Conservation (phyloP, 1,284 basidiomycete species). For the Fomitopsis betulina region DNA sequence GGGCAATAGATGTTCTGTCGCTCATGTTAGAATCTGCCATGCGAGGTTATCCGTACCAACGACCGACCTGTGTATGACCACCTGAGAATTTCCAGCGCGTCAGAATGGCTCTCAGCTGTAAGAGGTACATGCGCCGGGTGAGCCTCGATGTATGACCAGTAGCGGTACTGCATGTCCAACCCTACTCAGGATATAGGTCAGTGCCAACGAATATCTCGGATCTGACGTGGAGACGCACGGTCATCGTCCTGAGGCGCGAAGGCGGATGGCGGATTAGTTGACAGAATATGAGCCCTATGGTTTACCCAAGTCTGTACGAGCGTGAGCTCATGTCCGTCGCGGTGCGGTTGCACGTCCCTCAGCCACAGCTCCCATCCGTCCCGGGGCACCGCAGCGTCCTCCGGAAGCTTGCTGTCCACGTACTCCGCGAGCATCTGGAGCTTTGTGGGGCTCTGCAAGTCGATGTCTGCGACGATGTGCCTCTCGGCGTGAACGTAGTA, state of each 20-base stretch:
- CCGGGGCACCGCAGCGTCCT: slow-evolving; percentile 26
- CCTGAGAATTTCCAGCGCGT: slow-evolving; percentile 66
- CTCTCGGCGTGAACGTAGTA: slow-evolving; percentile 63
- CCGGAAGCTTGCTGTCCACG: slow-evolving; percentile 34
- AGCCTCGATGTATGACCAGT: slow-evolving; percentile 71
- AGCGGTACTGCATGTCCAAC: slow-evolving; percentile 67
- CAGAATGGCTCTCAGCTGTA: slow-evolving; percentile 45
- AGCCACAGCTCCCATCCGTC: slow-evolving; percentile 55
- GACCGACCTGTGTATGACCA: slow-evolving; percentile 68
- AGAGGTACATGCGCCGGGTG: slow-evolving; percentile 65
- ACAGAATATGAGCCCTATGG: slow-evolving; percentile 51
- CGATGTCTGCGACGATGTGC: slow-evolving; percentile 59
- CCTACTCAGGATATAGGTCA: slow-evolving; percentile 30
- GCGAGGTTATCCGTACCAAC: not conserved
- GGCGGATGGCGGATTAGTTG: slow-evolving; percentile 37
- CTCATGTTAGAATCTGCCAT: slow-evolving; percentile 3
- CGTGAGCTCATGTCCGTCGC: slow-evolving; percentile 27
- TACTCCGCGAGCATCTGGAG: slow-evolving; percentile 48
- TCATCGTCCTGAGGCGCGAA: slow-evolving; percentile 36
- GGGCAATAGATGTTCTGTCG: slow-evolving; percentile 58
- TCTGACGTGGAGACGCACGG: slow-evolving; percentile 38
- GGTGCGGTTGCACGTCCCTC: slow-evolving; percentile 28
- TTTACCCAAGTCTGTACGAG: slow-evolving; percentile 58
- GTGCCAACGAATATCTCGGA: slow-evolving; percentile 9
- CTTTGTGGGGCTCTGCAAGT: slow-evolving; percentile 46